phyloP scores from a whole-genome alignment of 805 yeast species.

The Blastobotrys mokoenaii region DNA sequence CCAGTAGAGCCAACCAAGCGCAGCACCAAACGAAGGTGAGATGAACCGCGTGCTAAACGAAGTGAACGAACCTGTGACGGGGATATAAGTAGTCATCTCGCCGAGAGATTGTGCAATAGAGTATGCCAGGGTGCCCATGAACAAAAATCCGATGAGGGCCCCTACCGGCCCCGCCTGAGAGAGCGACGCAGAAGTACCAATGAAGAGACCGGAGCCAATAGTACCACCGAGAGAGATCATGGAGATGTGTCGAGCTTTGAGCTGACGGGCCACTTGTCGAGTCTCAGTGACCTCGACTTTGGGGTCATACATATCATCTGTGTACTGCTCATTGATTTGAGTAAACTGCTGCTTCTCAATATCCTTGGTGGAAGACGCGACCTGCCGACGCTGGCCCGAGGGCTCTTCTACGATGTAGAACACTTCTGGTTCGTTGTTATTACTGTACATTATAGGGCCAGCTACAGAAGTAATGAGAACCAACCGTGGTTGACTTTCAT shows the following conservation, averaged over 20 bases:
- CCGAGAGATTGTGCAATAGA: slow-evolving; percentile 64
- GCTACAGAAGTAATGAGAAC: too few relatives aligned
- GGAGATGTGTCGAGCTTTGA: slow-evolving; percentile 66
- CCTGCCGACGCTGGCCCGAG: too few relatives aligned
- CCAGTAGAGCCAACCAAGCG: slow-evolving; percentile 77
- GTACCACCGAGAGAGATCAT: slow-evolving; percentile 75
- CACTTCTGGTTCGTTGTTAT: too few relatives aligned
- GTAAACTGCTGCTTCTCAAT: too few relatives aligned
- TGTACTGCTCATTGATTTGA: too few relatives aligned
- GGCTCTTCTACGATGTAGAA: too few relatives aligned
- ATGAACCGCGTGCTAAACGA: slow-evolving; percentile 66
- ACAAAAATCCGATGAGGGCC: slow-evolving; percentile 51
- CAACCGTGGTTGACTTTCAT: too few relatives aligned
- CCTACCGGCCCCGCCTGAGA: slow-evolving; percentile 64
- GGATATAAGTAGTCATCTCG: slow-evolving; percentile 70
- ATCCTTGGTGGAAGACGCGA: too few relatives aligned
- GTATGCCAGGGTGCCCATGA: slow-evolving; percentile 66
- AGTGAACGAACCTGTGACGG: slow-evolving; percentile 70
- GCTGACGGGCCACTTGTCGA: slow-evolving; percentile 30
- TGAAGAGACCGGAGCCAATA: slow-evolving; percentile 74
- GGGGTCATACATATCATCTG: neutral
- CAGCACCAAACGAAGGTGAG: slow-evolving; percentile 66
- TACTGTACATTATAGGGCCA: too few relatives aligned
- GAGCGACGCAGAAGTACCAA: slow-evolving; percentile 58
- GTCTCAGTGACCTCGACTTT: slow-evolving; percentile 1